A percentile compares a stretch with the other conserved stretches of the same genome.
phyloP scores from a whole-genome alignment of 352 stramenopile species.

The Globisporangium solare region DNA sequence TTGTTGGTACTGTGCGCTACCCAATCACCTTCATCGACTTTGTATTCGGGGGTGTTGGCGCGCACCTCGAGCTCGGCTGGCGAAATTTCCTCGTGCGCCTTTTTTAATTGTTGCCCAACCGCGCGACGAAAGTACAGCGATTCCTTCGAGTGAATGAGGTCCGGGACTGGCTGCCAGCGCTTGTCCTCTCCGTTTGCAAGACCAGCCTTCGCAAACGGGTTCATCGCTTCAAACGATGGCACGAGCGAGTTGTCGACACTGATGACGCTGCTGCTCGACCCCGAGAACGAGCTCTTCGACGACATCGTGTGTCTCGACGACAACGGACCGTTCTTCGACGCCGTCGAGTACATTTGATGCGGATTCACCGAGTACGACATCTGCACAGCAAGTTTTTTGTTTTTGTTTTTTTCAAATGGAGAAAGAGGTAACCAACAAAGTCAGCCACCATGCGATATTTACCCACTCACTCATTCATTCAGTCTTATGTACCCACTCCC shows the following conservation, averaged over 20 bases:
- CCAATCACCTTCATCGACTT: conserved; percentile 82
- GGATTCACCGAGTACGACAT: conserved; percentile 26
- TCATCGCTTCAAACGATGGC: conserved; percentile 69
- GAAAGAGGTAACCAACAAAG: background rate
- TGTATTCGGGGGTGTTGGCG: conserved; percentile 88
- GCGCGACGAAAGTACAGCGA: conserved; percentile 72
- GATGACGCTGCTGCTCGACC: conserved; percentile 18
- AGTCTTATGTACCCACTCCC: background rate
- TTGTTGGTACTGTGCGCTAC: conserved; percentile 83
- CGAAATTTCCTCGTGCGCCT: conserved; percentile 78
- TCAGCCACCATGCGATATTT: background rate
- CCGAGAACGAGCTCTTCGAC: conserved; percentile 6
- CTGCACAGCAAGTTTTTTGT: conserved; percentile 2
- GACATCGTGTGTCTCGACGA: conserved; percentile 3
- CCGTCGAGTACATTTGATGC: conserved; percentile 9
- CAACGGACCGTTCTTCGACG: background rate
- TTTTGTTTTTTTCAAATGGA: no score
- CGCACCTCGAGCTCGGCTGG: conserved; percentile 75
- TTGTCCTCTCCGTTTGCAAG: conserved; percentile 42
- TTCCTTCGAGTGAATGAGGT: conserved; percentile 78
- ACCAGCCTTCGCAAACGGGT: conserved; percentile 63
- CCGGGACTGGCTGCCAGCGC: conserved; percentile 74
- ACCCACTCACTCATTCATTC: background rate
- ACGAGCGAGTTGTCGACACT: conserved; percentile 45
- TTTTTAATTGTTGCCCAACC: conserved; percentile 71